Base-by-base conservation (phyloP, 495 filamentous ascomycete species). In the Glarea lozoyensis region DNA sequence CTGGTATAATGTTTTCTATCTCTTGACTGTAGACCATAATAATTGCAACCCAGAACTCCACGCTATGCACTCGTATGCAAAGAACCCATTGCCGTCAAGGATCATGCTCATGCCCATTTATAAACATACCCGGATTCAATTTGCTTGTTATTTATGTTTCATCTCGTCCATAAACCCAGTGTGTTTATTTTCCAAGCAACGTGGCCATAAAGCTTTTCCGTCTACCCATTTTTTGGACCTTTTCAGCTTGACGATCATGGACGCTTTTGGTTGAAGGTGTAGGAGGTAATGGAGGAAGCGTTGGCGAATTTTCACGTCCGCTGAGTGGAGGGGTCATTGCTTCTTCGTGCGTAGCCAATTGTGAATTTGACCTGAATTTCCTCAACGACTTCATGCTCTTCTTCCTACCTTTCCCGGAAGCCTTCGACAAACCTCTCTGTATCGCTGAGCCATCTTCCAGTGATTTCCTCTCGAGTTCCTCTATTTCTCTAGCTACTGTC, bases 401-500 rank as follows among this genome's bases (percentile, higher is more conserved):
- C 47, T 51, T 61, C 19, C 49, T 51, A 12, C 33, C 47, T 36
- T 49, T 58, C 7, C 36, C n/a, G 9, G 40, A 43, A 23, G 7
- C 29, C 9, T 36, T 20, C 0, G 43, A 49, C 7, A 42, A 19
- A 22, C 24, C 52, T 30, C 34, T 39, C 23, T 37, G 25, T 10
- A 50, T 17, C 12, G 24, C 49, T 2, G 23, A 3, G 23, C 37
- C 41, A 2, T 64, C 60, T 22, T 67, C 63, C 1, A 46, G 57
- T 12, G 58, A 55, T 18, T 57, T 51, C 21, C 60, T 70, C 48
- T 73, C 73, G 21, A 80, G 48, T 24, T 76, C 72, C 31, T 84
- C 70, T 31, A 86, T 76, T 56, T 84, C 77, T n/a, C 73, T 75
- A 29, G 75, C 67, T 16, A 84, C 63, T 0, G 86, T 92, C 38